Conservation (phyloP, 768 basidiomycete species). For the Tephrocybe sp. region DNA sequence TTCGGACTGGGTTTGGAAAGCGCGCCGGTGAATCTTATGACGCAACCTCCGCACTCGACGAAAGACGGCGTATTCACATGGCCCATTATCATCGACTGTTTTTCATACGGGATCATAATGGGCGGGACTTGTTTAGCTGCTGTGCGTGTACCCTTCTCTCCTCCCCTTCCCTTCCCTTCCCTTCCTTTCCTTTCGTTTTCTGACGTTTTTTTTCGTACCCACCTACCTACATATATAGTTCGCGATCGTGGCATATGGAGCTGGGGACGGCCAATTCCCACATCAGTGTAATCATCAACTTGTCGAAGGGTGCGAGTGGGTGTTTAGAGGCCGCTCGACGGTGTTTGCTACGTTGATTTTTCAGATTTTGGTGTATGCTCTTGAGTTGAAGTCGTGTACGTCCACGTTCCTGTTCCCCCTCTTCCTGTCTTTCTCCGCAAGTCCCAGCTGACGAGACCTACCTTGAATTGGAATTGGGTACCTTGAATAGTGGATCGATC, state of each 20-base stretch:
- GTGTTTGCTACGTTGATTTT: conserved; percentile 38
- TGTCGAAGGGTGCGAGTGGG: conserved; percentile 24
- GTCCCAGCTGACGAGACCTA: background rate
- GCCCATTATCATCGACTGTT: conserved; percentile 34
- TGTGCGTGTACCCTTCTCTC: conserved; percentile 22
- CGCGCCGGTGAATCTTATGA: conserved; percentile 51
- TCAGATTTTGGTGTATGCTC: conserved; percentile 33
- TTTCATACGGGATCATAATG: conserved; percentile 37
- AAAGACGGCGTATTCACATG: conserved; percentile 37
- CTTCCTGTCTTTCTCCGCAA: no score
- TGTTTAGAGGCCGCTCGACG: conserved; percentile 35
- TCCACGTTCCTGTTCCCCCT: no score
- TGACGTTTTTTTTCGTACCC: no score
- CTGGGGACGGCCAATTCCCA: conserved; percentile 29
- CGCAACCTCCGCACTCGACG: conserved; percentile 37
- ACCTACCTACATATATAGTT: no score
- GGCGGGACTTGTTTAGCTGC: conserved; percentile 30
- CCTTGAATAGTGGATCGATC: conserved; percentile 41
- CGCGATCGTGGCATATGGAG: conserved; percentile 35
- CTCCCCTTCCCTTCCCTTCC: no score
- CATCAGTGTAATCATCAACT: conserved; percentile 29
- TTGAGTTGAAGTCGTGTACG: conserved; percentile 38
- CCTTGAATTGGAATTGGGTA: background rate
- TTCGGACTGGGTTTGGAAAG: conserved; percentile 52
- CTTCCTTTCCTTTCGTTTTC: no score